Base-by-base conservation (phyloP, 2,329 filamentous ascomycete species). In the Pezicula rhizophila region DNA sequence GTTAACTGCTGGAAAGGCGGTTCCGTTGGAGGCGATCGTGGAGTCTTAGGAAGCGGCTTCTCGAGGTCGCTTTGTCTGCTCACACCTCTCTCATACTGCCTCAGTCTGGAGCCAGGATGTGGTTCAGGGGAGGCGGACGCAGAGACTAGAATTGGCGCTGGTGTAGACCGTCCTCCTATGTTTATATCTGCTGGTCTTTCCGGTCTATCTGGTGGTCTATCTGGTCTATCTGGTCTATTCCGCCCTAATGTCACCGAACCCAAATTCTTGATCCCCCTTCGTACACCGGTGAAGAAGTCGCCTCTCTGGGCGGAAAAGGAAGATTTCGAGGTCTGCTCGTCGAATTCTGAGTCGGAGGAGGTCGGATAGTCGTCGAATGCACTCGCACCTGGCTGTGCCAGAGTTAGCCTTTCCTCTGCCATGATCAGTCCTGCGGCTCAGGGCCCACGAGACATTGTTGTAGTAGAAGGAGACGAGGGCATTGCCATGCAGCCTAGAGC, bases 1-100 rank as follows among this genome's bases (percentile, higher is more conserved):
- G 23, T 20, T 8, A 26, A n/a, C n/a, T 15, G 18, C 28, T 47
- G 39, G 12, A 52, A 33, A 12, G 49, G 47, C 38, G 49, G 47
- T 41, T 54, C 51, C 17, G 56, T 14, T 14, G 56, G 56, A 11
- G 56, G 55, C 15, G 60, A 58, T n/a, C 42, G 20, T n/a, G 60
- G 61, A 12, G 59, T 58, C 42, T 55, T 54, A 26, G 63, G 63
- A 42, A 64, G 48, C 33, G 63, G 63, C 42, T 65, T 65, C 49
- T 64, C 60, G 46, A 52, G 52, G 26, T 46, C 35, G 37, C 31
- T 42, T 10, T 26, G 23, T 8, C 28, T 46, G 20, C 43, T 45
- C 43, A 34, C 18, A 8, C 31, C 28, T 42, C 53, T 60, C 39
- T 56, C 57, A 62, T 60, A 58, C 52, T 55, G 55, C 49, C 54